Base-by-base conservation (phyloP, 352 stramenopile species). In the Phytophthora quininea region DNA sequence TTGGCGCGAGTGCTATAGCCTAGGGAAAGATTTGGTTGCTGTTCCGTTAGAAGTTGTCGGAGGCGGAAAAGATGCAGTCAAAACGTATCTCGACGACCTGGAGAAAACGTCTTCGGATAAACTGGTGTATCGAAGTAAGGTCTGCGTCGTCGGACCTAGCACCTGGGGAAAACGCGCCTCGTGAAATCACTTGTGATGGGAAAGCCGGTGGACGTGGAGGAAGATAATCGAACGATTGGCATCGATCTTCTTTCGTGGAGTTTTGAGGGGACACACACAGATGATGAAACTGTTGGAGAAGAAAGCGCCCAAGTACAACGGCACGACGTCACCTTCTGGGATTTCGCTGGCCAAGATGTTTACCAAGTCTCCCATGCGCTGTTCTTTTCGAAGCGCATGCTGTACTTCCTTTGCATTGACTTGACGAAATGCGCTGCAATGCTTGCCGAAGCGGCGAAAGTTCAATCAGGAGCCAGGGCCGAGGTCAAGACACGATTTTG, bases 361-460 rank as follows among this genome's bases (percentile, higher is more conserved):
- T 73, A 73, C 24, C 60, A 69, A 3, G 48, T 68, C 1, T n/a
- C 60, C 2, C 60, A 73, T 30, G 46, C 66, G 15, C 5, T 73
- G 10, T 73, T 69, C 29, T 73, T 66, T 19, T 73, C 66, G 37
- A 32, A 59, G 24, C 61, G 56, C 1, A 69, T 54, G 2, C 11
- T 56, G 9, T 70, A 73, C 42, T 24, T 72, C 8, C 0, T 72
- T 2, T 72, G 64, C 24, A 53, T 72, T 19, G 46, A 67, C 24
- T 8, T 72, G 35, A 32, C 45, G 5, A 15, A 2, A 1, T 72
- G 64, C 32, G 32, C 43, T 12, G 37, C 19, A 24, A 24, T 24
- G 19, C 19, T 24, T 24, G 19, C 19, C 19, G 19, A 24, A 24
- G 19, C 19, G 19, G 19, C 19, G 0, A 24, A 24, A 24, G 19